These are phyloP conservation scores for Draba incana DNA, from an alignment of 345 rosid species.

Conservation along the genomic window DNA sequence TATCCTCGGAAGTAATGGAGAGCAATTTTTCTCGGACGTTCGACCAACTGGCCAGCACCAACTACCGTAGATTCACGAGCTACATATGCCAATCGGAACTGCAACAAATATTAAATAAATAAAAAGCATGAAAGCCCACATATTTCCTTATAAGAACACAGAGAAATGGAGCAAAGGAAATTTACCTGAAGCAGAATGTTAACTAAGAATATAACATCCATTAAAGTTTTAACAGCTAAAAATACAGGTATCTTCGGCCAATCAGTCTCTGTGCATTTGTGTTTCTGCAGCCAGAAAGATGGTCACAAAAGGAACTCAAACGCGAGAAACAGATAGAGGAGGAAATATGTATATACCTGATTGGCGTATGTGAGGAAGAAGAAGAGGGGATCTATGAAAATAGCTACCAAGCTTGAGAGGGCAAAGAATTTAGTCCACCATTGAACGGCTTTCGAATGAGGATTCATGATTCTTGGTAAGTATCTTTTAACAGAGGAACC, in stretches of 20 bases:
- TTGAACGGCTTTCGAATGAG: conserved; percentile 68
- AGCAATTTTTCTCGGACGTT: conserved; percentile 75
- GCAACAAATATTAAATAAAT: conserved; percentile 31
- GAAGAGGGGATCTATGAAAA: conserved; percentile 82
- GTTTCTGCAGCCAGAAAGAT: conserved; percentile 43
- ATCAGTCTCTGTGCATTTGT: conserved; percentile 58
- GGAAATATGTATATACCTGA: conserved; percentile 45
- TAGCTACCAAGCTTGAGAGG: conserved; percentile 72
- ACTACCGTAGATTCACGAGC: conserved; percentile 80
- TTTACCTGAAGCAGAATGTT: conserved; percentile 86
- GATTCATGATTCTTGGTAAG: conserved; percentile 77
- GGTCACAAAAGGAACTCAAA: conserved; percentile 2
- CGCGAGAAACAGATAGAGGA: background rate
- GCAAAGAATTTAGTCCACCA: conserved; percentile 72
- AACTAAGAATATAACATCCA: conserved; percentile 64
- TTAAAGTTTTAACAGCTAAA: conserved; percentile 57
- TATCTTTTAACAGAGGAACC: conserved; percentile 39
- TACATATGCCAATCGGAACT: conserved; percentile 87
- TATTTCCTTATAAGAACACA: background rate
- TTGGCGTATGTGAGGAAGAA: conserved; percentile 65
- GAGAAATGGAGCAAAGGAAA: conserved; percentile 15
- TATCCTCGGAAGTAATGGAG: conserved; percentile 59
- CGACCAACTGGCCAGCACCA: conserved; percentile 91
- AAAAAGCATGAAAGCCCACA: conserved; percentile 16
- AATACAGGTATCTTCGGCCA: conserved; percentile 48